Base-by-base conservation (phyloP, 352 stramenopile species). In the Pythium myriotylum region DNA sequence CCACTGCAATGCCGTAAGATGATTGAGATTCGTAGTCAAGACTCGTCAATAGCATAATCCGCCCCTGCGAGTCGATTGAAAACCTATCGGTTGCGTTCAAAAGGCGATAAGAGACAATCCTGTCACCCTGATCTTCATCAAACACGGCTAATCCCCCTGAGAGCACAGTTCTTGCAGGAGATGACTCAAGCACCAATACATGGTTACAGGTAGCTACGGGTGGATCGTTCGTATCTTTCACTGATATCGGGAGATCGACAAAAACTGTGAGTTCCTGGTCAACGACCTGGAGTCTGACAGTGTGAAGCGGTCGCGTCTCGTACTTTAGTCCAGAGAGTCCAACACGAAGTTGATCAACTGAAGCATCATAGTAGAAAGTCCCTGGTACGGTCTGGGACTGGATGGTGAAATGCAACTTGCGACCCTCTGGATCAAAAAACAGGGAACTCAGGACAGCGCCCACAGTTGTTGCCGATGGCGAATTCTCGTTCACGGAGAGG, bases 281-380 rank as follows among this genome's bases (percentile, higher is more conserved):
- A 0, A 62, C 42, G 14, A 73, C 46, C 55, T 63, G 58, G 35
- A 74, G 1, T 1, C 50, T 39, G 3, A 73, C 9, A 19, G 58
- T 10, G 46, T 73, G 65, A 0, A 27, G 47, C 4, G 8, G 39
- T 9, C 58, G 59, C 1, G 52, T 33, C 48, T 87, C 78, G 53
- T 68, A 87, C 22, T 87, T 74, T 2, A 80, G 35, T 6, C 65
- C 59, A 20, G 41, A 47, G 4, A 19, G 53, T 4, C 69, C 74
- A 2, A 84, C 73, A 3, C 73, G 71, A 3, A 87, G 29, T 8
- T 58, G 42, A 17, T 74, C 70, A n/a, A 29, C 66, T 0, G 26
- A 54, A 2, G 67, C 58, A 52, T 87, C 78, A 51, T 77, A 85
- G 52, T 80, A 84, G 60, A 87, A 85, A 0, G 62, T 72, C 3